Base-by-base conservation (phyloP, 495 filamentous ascomycete species). In the Schizothecium vesticola region DNA sequence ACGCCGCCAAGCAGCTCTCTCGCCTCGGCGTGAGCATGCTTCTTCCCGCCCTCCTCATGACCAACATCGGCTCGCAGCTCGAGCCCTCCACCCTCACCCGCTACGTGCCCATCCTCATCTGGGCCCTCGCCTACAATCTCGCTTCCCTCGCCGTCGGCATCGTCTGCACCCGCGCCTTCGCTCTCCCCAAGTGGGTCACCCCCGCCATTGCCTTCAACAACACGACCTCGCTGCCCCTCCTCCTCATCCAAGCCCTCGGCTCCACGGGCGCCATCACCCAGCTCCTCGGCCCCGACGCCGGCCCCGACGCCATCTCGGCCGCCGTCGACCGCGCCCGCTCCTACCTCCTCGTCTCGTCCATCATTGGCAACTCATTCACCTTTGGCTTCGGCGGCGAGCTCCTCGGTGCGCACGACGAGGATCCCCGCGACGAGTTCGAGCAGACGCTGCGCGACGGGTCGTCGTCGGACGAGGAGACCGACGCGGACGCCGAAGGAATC, bases 131-230 rank as follows among this genome's bases (percentile, higher is more conserved):
- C 59, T 83, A 79, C 75, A 75, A 79, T 65, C 70, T 75, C 57
- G 69, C 74, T 2, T 81, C 81, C 22, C 77, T 79, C 43, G 72
- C 72, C 60, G 73, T 81, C 61, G 77, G 78, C 24, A 69, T 79
- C 55, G 74, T 80, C 25, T 72, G 76, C 22, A 72, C 71, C 51
- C 69, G 77, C 43, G 63, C 77, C n/a, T 74, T 79, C 26, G 59
- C 65, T 24, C 56, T 91, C 19, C 91, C 89, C 2, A 75, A 76
- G 57, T 92, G 90, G 91, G 84, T 85, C 11, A 86, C 86, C 0
- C 87, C 87, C 3, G 86, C 88, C 1, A 80, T 90, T 43, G 81
- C 86, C 28, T 92, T 92, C 77, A 93, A 92, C 79, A 93, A 92
- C 69, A 91, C 90, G 0, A 90, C 88, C 1, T 86, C 83, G 19